Base-by-base conservation (phyloP, 805 yeast genomes). In the Saitoella complicata region DNA sequence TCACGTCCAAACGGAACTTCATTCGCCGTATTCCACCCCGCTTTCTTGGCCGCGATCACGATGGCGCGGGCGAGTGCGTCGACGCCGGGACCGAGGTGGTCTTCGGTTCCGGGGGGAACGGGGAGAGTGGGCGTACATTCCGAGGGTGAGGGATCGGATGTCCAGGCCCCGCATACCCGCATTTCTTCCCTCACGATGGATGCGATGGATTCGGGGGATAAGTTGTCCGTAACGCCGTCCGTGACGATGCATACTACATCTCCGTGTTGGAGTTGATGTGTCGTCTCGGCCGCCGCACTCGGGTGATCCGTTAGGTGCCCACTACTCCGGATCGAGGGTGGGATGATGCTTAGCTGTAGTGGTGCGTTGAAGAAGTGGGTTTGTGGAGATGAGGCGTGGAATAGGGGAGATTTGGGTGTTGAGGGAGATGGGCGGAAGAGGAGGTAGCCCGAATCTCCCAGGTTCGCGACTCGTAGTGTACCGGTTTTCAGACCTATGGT, bases 391-490 rank as follows among this genome's bases (percentile, higher is more conserved):
- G 94, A 81, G 54, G 80, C 78, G 37, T 71, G 61, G 1, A 80
- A 68, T 40, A 86, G 65, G 54, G 71, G 65, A 45, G 68, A 68
- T 46, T 75, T 65, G 51, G 21, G 21, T 21, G 21, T 21, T 21
- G 21, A 21, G 4, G 21, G 21, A 4, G 21, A 21, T 2, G 21
- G 21, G 21, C 98, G 69, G 58, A 86, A 81, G 2, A 87, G 73
- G 11, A 94, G 87, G 59, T 84, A 83, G 80, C 95, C 91, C 5
- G 96, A 86, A 60, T 88, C 98, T 7, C 98, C 98, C 44, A 88
- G 63, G 55, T 91, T 88, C 6, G 88, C 79, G 0, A 84, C 78
- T 38, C 66, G 63, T 35, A 88, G 58, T 7, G 50, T 51, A 32
- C 78, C 78, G 8, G 70, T 63, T 6, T 67, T 66, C 0, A 76